Evolutionary conservation across 1,139 yeast species (phyloP).

Genomic region (Magnusiomyces fungicola): DNA sequence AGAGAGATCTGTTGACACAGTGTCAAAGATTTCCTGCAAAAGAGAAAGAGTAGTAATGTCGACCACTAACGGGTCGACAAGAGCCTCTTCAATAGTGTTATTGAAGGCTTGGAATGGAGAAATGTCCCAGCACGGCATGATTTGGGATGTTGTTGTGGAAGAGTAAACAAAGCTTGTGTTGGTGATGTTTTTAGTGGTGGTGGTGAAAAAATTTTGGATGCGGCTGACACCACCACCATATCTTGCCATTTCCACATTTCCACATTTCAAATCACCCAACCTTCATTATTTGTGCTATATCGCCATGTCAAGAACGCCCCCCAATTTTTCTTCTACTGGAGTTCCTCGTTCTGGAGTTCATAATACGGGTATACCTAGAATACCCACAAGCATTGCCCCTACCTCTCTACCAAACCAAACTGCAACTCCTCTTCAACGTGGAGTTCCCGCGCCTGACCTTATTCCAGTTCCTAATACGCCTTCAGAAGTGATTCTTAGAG

Average conservation of each 20-base stretch:
- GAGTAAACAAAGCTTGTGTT: neutral
- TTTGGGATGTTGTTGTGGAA: neutral
- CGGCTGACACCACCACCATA: no score
- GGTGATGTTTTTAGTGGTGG: neutral
- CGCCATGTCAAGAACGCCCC: no score
- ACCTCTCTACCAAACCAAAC: neutral
- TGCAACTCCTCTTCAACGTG: neutral
- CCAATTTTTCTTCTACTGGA: neutral
- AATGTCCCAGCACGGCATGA: slow-evolving; percentile 27
- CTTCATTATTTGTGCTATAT: no score
- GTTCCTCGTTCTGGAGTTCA: neutral
- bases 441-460: neutral
- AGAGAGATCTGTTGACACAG: slow-evolving; percentile 40
- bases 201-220: slow-evolving; percentile 1
- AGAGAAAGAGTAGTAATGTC: slow-evolving; percentile 16
- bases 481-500: slow-evolving; percentile 4
- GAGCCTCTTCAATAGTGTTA: slow-evolving; percentile 24
- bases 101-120: slow-evolving; percentile 29
- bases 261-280: no score
- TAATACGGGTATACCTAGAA: neutral
- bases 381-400: neutral
- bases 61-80: slow-evolving; percentile 16
- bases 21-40: slow-evolving; percentile 21
- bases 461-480: neutral
- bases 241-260: no score